Conservation (phyloP, 352 stramenopile species). For the Globisporangium emineosum region DNA sequence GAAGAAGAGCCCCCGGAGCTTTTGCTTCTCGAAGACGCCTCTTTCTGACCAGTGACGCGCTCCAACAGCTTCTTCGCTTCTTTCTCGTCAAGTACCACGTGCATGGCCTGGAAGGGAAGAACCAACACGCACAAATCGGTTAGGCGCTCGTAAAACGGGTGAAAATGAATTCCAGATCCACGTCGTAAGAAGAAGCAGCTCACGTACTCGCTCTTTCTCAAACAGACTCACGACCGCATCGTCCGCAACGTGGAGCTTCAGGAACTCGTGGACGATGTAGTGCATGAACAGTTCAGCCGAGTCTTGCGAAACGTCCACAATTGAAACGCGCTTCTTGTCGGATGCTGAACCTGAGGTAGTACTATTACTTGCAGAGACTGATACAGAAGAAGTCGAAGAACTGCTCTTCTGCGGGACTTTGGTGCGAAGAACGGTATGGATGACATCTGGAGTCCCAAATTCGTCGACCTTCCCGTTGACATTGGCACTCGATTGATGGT, state of each 20-base stretch:
- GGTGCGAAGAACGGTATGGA: slow-evolving; percentile 15
- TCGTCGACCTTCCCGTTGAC: slow-evolving; percentile 7
- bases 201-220: slow-evolving; percentile 34
- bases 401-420: slow-evolving; percentile 4
- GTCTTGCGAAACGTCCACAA: slow-evolving; percentile 2
- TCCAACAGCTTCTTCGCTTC: slow-evolving; percentile 16
- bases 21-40: slow-evolving; percentile 14
- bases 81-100: slow-evolving; percentile 12
- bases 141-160: background rate
- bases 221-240: slow-evolving; percentile 35
- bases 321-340: slow-evolving; percentile 12
- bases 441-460: slow-evolving; percentile 7
- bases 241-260: slow-evolving; percentile 38
- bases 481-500: background rate
- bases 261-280: slow-evolving; percentile 62
- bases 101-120: background rate
- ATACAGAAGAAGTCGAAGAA: background rate
- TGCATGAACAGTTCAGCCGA: slow-evolving; percentile 32
- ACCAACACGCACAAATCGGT: background rate
- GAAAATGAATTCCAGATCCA: too few relatives aligned
- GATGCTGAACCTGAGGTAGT: background rate
- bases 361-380: background rate
- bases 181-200: background rate
- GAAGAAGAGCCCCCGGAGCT: slow-evolving; percentile 4
- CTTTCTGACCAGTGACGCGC: slow-evolving; percentile 12